Percentiles rank a stretch among this genome's conserved stretches.
Evolutionary conservation across 345 rosid species (phyloP).

Genomic region (Microcos paniculata): DNA sequence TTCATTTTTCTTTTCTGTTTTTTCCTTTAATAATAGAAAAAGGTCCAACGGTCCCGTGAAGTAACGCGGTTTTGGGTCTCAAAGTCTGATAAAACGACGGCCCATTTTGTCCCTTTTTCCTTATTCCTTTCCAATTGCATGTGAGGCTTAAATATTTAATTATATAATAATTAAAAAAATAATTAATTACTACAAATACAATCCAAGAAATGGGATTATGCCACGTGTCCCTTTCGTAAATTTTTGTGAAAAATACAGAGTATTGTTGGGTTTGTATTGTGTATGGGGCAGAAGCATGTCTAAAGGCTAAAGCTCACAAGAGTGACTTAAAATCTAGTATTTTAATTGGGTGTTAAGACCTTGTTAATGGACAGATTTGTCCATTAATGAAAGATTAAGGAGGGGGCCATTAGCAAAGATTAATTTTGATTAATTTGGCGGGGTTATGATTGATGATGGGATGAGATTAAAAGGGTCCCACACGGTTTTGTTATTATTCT

Average conservation of each 20-base stretch:
- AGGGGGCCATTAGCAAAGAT: constrained; percentile 10
- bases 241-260: background rate
- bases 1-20: background rate
- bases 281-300: background rate
- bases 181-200: background rate
- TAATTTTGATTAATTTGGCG: constrained; percentile 12
- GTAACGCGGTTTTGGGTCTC: constrained; percentile 17
- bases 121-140: constrained; percentile 15
- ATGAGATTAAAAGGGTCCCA: constrained; percentile 23
- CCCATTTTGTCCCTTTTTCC: constrained; percentile 19
- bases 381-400: background rate
- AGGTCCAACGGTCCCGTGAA: background rate
- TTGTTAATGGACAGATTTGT: background rate
- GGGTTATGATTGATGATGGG: background rate
- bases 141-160: constrained; percentile 25
- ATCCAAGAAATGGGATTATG: constrained; percentile 9
- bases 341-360: background rate
- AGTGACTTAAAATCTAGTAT: background rate
- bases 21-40: background rate
- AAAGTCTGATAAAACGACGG: constrained; percentile 27
- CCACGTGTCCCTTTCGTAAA: constrained; percentile 9
- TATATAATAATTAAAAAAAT: too few species aligned
- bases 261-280: background rate
- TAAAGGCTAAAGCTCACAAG: constrained; percentile 14
- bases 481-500: constrained; percentile 27